phyloP scores from a whole-genome alignment of 768 basidiomycete species.

The Boletus sp. region DNA sequence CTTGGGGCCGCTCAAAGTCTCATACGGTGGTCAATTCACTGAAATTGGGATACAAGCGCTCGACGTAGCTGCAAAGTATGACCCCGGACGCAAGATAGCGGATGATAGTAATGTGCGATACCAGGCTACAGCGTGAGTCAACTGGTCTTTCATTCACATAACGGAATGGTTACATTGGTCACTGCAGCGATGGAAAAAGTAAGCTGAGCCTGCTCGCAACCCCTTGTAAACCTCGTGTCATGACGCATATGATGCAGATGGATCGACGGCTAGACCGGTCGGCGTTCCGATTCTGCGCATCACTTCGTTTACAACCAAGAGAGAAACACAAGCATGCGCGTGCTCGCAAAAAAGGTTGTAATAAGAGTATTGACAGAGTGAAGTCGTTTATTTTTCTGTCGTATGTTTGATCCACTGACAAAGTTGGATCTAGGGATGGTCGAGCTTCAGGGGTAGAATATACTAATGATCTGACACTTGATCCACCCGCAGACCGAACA shows the following conservation, averaged over 20 bases:
- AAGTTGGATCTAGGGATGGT: slow-evolving; percentile 18
- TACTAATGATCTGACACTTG: slow-evolving; percentile 30
- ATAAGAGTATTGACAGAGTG: slow-evolving; percentile 51
- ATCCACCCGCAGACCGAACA: slow-evolving; percentile 24
- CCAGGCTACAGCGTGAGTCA: slow-evolving; percentile 48
- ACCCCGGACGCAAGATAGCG: slow-evolving; percentile 42
- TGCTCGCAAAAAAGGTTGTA: slow-evolving; percentile 44
- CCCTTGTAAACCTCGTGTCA: neutral
- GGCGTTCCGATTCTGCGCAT: slow-evolving; percentile 56
- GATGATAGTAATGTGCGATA: slow-evolving; percentile 48
- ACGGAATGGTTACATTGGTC: neutral
- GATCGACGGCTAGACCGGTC: slow-evolving; percentile 49
- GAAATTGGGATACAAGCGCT: slow-evolving; percentile 48
- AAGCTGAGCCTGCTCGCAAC: slow-evolving; percentile 5
- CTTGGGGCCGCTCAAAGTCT: slow-evolving; percentile 26
- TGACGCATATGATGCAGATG: slow-evolving; percentile 39
- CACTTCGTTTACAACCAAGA: slow-evolving; percentile 50
- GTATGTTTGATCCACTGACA: neutral
- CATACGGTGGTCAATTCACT: slow-evolving; percentile 31
- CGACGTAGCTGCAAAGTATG: slow-evolving; percentile 43
- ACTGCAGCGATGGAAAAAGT: slow-evolving; percentile 55
- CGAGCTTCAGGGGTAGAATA: slow-evolving; percentile 52
- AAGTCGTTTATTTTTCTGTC: slow-evolving; percentile 5
- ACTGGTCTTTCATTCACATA: neutral
- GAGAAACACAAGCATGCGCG: slow-evolving; percentile 41